These are phyloP conservation scores for Diaporthe eres DNA, from an alignment of 2,329 filamentous ascomycete species.

Conservation along the genomic window DNA sequence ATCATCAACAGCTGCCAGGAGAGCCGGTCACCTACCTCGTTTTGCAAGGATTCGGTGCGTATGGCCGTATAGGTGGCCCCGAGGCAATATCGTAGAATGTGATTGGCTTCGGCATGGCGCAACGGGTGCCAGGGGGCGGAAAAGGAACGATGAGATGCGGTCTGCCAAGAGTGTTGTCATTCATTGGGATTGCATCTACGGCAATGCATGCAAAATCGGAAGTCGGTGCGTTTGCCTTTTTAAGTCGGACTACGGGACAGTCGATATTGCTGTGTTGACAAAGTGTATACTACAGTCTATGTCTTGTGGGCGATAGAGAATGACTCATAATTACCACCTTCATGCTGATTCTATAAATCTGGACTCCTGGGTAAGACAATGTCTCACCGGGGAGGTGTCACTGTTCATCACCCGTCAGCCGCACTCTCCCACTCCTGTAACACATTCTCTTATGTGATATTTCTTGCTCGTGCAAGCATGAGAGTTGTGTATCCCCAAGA, in stretches of 20 bases:
- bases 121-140: background rate
- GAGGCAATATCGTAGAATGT: slow-evolving; percentile 60
- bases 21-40: slow-evolving; percentile 41
- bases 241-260: background rate
- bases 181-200: background rate
- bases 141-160: background rate
- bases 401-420: too few relatives aligned
- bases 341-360: background rate
- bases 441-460: background rate
- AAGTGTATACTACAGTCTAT: background rate
- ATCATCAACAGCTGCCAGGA: slow-evolving; percentile 8
- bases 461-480: background rate
- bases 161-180: background rate
- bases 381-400: too few relatives aligned
- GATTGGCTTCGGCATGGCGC: slow-evolving; percentile 42
- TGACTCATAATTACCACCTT: background rate
- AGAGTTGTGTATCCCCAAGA: background rate
- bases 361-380: too few relatives aligned
- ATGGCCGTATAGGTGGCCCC: slow-evolving; percentile 48
- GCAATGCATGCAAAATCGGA: background rate
- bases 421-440: background rate
- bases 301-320: background rate
- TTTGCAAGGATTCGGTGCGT: slow-evolving; percentile 53
- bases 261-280: background rate
- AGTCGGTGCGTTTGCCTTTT: background rate